phyloP scores from a whole-genome alignment of 139 green algal genomes.

The Chlorella sp. region DNA sequence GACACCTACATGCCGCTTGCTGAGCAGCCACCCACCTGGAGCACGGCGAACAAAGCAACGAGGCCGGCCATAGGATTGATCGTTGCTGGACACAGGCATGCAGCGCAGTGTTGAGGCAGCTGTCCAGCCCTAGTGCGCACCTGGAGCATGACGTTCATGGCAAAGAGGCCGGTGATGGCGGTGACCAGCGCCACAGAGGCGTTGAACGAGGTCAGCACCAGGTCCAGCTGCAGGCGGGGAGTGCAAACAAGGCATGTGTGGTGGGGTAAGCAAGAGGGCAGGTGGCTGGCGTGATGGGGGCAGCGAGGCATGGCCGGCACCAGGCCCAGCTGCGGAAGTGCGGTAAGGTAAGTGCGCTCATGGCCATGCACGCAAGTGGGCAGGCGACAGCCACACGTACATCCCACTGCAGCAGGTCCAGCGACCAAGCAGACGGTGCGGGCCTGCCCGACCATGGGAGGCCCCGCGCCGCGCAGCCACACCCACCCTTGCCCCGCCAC shows the following conservation, averaged over 20 bases:
- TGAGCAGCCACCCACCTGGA: no score
- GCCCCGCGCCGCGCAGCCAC: no score
- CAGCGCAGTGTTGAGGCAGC: no score
- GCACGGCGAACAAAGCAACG: no score
- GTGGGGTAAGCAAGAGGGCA: neutral
- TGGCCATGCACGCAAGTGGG: neutral
- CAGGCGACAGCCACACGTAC: neutral
- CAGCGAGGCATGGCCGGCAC: neutral
- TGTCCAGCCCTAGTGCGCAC: neutral
- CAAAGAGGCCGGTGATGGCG: constrained; percentile 85
- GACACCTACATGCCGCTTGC: neutral
- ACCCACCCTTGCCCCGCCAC: neutral
- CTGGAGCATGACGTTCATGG: constrained; percentile 87
- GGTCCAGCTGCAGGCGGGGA: constrained; percentile 61
- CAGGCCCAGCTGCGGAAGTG: neutral
- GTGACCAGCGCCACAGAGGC: constrained; percentile 74
- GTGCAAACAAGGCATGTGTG: no score
- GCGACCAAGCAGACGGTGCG: no score
- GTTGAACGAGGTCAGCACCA: constrained; percentile 85
- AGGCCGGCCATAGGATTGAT: no score
- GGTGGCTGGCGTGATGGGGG: neutral
- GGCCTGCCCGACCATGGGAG: neutral
- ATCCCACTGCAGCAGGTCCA: neutral
- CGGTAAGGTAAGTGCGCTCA: neutral
- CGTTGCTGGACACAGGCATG: no score